Percentiles rank a stretch among this genome's conserved stretches.
phyloP scores from a whole-genome alignment of 73 alveolate species.

The Paraurostyla sp. region DNA sequence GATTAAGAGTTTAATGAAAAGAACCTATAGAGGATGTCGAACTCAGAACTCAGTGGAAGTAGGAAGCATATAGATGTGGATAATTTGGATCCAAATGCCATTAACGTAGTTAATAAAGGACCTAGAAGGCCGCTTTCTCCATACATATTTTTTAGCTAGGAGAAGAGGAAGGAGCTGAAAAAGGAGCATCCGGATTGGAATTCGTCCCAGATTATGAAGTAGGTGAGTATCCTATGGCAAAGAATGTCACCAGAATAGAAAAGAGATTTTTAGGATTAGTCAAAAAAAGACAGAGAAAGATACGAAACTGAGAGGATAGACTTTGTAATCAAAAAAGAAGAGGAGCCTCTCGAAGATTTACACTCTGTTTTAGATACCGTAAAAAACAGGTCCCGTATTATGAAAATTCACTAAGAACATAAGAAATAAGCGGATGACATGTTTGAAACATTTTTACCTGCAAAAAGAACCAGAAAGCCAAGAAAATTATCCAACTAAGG shows the following conservation, averaged over 20 bases:
- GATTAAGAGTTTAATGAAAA: background rate
- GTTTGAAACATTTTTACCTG: background rate
- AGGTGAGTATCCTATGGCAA: constrained; percentile 51
- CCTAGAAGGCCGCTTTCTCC: constrained; percentile 56
- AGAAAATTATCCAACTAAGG: constrained; percentile 1
- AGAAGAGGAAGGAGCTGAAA: constrained; percentile 45
- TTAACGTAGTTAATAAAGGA: constrained; percentile 35
- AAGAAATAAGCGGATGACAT: background rate
- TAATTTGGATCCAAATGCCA: background rate
- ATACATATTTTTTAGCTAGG: constrained; percentile 52
- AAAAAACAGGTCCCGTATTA: background rate
- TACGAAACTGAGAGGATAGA: constrained; percentile 26
- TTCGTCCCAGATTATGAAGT: constrained; percentile 35
- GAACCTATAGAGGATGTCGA: background rate
- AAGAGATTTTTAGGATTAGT: constrained; percentile 21
- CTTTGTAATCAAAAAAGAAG: constrained; percentile 12
- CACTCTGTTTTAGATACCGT: constrained; percentile 36
- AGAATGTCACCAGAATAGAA: constrained; percentile 45
- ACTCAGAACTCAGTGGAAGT: too few relatives aligned
- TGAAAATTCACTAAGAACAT: background rate
- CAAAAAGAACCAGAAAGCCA: background rate
- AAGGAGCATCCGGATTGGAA: constrained; percentile 60
- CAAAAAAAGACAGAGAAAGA: constrained; percentile 39
- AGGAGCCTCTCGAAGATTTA: background rate
- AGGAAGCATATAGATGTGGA: background rate